Conservation (phyloP, 2,329 filamentous ascomycete genomes). For the Cercospora beticola region DNA sequence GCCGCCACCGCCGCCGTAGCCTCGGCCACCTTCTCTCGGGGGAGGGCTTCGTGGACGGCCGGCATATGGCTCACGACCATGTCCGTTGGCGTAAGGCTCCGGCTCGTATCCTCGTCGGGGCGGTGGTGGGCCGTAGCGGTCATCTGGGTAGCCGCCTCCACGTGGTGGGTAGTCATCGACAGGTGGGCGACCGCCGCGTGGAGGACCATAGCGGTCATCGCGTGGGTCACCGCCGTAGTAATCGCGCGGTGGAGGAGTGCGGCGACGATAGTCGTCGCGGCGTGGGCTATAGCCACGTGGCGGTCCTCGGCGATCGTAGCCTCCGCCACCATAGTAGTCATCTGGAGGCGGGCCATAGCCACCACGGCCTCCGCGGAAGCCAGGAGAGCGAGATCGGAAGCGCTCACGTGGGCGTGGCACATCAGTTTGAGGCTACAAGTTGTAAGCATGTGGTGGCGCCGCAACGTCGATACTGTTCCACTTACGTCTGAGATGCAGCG, state of each 20-base stretch:
- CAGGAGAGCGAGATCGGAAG: slow-evolving; percentile 72
- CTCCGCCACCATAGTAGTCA: slow-evolving; percentile 52
- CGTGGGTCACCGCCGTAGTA: slow-evolving; percentile 84
- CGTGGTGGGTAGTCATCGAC: slow-evolving; percentile 73
- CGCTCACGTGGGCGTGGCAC: slow-evolving; percentile 53
- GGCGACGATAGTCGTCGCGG: slow-evolving; percentile 81
- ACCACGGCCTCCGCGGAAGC: slow-evolving; percentile 58
- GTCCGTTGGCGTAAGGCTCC: slow-evolving; percentile 61
- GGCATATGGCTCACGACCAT: slow-evolving; percentile 53
- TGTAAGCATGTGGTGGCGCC: slow-evolving; percentile 15
- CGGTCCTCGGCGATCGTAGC: slow-evolving; percentile 76
- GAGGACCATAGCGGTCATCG: slow-evolving; percentile 64
- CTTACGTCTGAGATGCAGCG: slow-evolving; percentile 82
- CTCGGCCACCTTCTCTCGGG: slow-evolving; percentile 44
- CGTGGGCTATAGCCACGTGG: slow-evolving; percentile 82
- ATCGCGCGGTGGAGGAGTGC: slow-evolving; percentile 64
- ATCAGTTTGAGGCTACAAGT: slow-evolving; percentile 71
- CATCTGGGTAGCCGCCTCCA: slow-evolving; percentile 62
- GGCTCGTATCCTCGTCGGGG: slow-evolving; percentile 50
- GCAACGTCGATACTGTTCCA: background rate
- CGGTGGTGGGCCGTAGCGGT: slow-evolving; percentile 61
- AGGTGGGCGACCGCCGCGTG: slow-evolving; percentile 64
- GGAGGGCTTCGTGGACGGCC: slow-evolving; percentile 45
- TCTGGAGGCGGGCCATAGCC: slow-evolving; percentile 64
- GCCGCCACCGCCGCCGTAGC: slow-evolving; percentile 26